A percentile compares a stretch with the other conserved stretches of the same genome.
Conservation (phyloP, 2,329 filamentous ascomycete genomes). For the Aspergillus novofumigatus region DNA sequence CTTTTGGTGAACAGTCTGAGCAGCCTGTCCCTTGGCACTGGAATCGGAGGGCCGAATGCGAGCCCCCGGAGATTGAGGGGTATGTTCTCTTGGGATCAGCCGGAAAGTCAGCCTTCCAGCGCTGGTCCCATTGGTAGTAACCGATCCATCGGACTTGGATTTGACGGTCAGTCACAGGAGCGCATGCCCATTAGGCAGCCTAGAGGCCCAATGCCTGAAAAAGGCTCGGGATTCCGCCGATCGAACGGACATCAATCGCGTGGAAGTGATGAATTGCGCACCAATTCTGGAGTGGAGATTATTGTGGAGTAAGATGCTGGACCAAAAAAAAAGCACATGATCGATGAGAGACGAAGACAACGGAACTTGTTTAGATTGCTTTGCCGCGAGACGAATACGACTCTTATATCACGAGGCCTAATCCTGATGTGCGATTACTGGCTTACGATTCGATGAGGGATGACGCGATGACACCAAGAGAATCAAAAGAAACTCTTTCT, state of each 20-base stretch:
- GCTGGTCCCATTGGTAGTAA: conserved; percentile 62
- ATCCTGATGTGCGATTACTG: conserved; percentile 36
- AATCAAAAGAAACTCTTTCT: conserved; percentile 36
- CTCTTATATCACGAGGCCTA: conserved; percentile 38
- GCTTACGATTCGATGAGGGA: conserved; percentile 48
- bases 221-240: conserved; percentile 55
- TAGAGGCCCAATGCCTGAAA: conserved; percentile 57
- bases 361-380: conserved; percentile 35
- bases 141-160: conserved; percentile 56
- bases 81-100: conserved; percentile 59
- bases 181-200: conserved; percentile 58
- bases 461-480: conserved; percentile 44
- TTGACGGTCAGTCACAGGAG: conserved; percentile 53
- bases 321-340: conserved; percentile 10
- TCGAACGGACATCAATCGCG: conserved; percentile 60
- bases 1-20: conserved; percentile 61
- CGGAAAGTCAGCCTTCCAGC: conserved; percentile 44
- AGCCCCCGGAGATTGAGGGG: conserved; percentile 58
- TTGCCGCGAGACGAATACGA: conserved; percentile 41
- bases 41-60: conserved; percentile 41
- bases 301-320: conserved; percentile 56
- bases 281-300: conserved; percentile 58
- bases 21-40: conserved; percentile 55
- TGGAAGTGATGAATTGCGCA: conserved; percentile 60
- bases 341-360: conserved; percentile 31